Conservation (phyloP, 805 yeast species). For the Candida ulmi region DNA sequence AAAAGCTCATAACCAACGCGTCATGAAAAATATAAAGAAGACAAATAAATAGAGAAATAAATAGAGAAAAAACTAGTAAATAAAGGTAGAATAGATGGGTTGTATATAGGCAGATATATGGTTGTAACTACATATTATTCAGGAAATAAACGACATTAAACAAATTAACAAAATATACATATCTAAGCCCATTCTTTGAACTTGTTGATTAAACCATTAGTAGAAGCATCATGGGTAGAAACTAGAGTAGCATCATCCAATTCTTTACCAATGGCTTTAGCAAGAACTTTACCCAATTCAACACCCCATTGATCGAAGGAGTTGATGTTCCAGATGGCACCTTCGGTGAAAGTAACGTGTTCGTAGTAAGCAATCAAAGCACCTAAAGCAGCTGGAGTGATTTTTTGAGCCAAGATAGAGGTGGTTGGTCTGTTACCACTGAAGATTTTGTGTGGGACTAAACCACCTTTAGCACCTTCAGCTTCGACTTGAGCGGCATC, state of each 20-base stretch:
- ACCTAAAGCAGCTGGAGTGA: constrained; percentile 95
- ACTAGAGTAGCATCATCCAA: constrained; percentile 58
- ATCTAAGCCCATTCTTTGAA: constrained; percentile 74
- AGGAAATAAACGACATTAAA: not conserved
- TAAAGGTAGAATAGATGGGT: too few species aligned
- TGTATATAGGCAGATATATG: too few species aligned
- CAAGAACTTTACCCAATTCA: constrained; percentile 96
- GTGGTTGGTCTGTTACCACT: constrained; percentile 99
- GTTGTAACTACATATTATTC: too few species aligned
- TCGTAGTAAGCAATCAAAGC: constrained; percentile 97
- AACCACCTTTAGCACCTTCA: constrained; percentile 83
- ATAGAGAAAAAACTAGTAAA: too few species aligned
- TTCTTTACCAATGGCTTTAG: constrained; percentile 91
- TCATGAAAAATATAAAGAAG: too few species aligned
- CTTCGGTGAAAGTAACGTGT: constrained; percentile 95
- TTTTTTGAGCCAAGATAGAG: constrained; percentile 89
- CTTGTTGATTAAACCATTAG: constrained; percentile 90
- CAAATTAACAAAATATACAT: not conserved
- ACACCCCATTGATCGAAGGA: constrained; percentile 99
- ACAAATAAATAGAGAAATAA: too few species aligned
- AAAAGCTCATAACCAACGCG: too few species aligned
- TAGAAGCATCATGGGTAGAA: constrained; percentile 78
- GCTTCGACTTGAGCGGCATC: constrained; percentile 73
- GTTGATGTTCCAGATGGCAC: constrained; percentile 99
- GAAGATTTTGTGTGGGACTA: constrained; percentile 94